Base-by-base conservation (phyloP, 306 rosid genomes). In the Prinsepia uniflora region DNA sequence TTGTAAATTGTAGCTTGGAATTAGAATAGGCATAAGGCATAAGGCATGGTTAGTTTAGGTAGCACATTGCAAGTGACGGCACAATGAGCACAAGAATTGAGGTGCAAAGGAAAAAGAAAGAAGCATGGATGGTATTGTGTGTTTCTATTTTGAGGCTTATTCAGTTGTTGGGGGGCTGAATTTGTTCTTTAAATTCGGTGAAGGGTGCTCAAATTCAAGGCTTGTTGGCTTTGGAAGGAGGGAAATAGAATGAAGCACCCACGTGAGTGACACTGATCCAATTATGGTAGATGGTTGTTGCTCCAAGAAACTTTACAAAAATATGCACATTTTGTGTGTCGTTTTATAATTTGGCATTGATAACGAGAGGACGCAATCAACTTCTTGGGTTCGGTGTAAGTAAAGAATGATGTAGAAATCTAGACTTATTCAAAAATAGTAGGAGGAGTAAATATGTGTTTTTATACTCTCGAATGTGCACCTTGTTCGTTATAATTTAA, bases 31-130 rank as follows among this genome's bases (percentile, higher is more conserved):
- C n/a, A 24, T 24, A 24, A 30, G 36, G 36, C 36, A 30, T 30
- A 24, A 24, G 36, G 36, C 36, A 30, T 30, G 3, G 3, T 30
- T 30, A 30, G 36, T 22, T 22, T 10, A 71, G 60, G 14, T 72
- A 17, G 64, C 81, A 76, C 76, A 64, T 68, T 76, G 78, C 82
- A 67, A 74, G 81, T 80, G 81, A 81, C 79, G 69, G 80, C 83
- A 74, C 48, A 22, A 63, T 41, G 72, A 56, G 83, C 83, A 68
- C 82, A 48, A 55, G 72, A 65, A 65, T 80, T 71, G 67, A 71
- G 75, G 59, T 0, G 52, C 22, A 15, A 39, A 48, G 41, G 36
- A 71, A 57, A 30, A 30, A 30, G 36, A 30, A 30, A 30, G 36
- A 30, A 30, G 36, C 36, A 30, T 30, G 36, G 36, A 3, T 30